phyloP scores from a whole-genome alignment of 129 eudicot species.

The Dittrichia graveolens region DNA sequence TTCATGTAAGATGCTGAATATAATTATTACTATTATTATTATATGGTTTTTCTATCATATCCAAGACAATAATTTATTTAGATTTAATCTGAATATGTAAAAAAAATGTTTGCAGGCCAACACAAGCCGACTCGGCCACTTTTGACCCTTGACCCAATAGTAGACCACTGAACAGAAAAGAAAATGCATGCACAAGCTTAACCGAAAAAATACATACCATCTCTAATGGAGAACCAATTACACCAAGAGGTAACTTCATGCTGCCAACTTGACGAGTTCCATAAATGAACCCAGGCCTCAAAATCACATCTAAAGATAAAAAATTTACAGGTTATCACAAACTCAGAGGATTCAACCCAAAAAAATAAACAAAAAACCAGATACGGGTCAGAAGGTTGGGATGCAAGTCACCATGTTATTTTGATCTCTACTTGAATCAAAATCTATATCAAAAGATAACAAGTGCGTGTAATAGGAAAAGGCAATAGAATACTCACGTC shows the following conservation, averaged over 20 bases:
- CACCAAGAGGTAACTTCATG: constrained; percentile 92
- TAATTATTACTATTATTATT: too few species aligned
- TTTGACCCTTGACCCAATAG: not conserved
- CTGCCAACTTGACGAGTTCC: constrained; percentile 94
- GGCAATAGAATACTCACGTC: constrained; percentile 54
- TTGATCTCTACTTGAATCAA: not conserved
- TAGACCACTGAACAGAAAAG: not conserved
- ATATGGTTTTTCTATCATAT: too few species aligned
- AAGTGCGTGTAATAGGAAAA: not conserved
- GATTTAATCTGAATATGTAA: not conserved
- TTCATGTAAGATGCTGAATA: not conserved
- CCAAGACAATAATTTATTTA: too few species aligned
- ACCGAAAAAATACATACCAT: constrained; percentile 49
- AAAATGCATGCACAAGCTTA: not conserved
- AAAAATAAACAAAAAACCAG: not conserved
- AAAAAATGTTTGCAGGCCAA: not conserved
- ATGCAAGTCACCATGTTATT: not conserved
- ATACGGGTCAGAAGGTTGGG: not conserved
- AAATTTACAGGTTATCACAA: not conserved
- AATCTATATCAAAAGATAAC: not conserved
- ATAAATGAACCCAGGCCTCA: constrained; percentile 94
- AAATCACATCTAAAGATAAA: constrained; percentile 67
- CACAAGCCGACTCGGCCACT: not conserved
- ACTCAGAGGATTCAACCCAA: not conserved
- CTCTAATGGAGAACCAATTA: constrained; percentile 92